Percentiles rank a stretch among this genome's conserved stretches.
These are phyloP conservation scores for Penicillium cataractarum DNA, from an alignment of 495 filamentous ascomycete genomes.

Conservation along the genomic window DNA sequence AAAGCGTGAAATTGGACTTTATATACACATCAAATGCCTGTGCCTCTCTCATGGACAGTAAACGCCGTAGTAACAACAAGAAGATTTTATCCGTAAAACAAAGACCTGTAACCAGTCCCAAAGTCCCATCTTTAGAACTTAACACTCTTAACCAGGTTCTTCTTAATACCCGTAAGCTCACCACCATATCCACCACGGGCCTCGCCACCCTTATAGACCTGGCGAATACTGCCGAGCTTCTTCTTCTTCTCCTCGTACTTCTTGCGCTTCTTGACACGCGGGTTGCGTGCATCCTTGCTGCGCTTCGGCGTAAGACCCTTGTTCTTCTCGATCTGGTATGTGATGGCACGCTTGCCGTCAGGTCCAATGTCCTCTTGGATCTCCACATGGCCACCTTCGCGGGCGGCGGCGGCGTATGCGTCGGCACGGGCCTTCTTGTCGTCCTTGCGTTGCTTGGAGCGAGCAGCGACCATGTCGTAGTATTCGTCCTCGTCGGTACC, in stretches of 20 bases:
- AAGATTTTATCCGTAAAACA: constrained; percentile 30
- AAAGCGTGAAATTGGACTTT: constrained; percentile 17
- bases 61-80: constrained; percentile 35
- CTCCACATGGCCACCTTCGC: constrained; percentile 60
- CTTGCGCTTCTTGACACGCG: constrained; percentile 96
- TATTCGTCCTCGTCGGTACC: constrained; percentile 71
- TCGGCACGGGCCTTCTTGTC: constrained; percentile 67
- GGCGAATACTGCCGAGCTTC: constrained; percentile 83
- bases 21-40: constrained; percentile 38
- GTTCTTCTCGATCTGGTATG: constrained; percentile 93
- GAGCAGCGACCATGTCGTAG: constrained; percentile 81
- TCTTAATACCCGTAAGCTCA: constrained; percentile 95
- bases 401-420: constrained; percentile 53
- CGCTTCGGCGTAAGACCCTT: constrained; percentile 88
- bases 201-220: constrained; percentile 86
- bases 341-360: constrained; percentile 87
- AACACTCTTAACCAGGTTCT: constrained; percentile 85
- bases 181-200: constrained; percentile 85
- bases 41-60: constrained; percentile 30
- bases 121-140: constrained; percentile 64
- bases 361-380: constrained; percentile 61
- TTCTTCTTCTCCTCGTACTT: constrained; percentile 92
- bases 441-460: constrained; percentile 70
- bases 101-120: constrained; percentile 18
- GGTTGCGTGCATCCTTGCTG: constrained; percentile 92